phyloP scores from a whole-genome alignment of 2,329 filamentous ascomycete species.

The Chalara sp. region DNA sequence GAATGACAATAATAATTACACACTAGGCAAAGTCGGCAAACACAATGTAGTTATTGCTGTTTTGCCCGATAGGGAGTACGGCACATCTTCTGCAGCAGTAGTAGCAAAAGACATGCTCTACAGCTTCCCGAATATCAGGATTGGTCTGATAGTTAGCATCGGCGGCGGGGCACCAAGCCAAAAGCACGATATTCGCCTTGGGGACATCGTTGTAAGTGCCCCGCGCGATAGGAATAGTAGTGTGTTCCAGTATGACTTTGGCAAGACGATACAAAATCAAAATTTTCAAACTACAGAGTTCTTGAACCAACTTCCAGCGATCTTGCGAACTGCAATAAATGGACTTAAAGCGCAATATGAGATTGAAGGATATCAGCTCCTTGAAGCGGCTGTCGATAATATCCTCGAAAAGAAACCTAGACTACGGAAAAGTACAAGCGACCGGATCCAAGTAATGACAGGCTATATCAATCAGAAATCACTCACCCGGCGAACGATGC shows the following conservation, averaged over 20 bases:
- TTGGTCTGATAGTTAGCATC: slow-evolving; percentile 14
- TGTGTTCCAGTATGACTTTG: slow-evolving; percentile 10
- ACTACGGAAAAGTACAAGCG: not conserved
- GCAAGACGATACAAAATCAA: slow-evolving; percentile 5
- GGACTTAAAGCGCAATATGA: slow-evolving; percentile 6
- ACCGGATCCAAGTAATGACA: not conserved
- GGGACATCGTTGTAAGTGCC: slow-evolving; percentile 18
- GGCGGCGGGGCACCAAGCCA: slow-evolving; percentile 10
- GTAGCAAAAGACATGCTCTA: slow-evolving; percentile 6
- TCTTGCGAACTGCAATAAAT: slow-evolving; percentile 7
- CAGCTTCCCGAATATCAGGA: slow-evolving; percentile 2
- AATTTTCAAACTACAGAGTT: slow-evolving; percentile 14
- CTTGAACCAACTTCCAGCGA: not conserved
- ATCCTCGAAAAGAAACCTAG: slow-evolving; percentile 1
- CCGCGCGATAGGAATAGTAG: slow-evolving; percentile 11
- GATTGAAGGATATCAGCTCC: slow-evolving; percentile 1
- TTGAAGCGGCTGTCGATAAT: slow-evolving; percentile 11
- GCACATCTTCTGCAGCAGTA: slow-evolving; percentile 13
- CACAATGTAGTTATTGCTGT: slow-evolving; percentile 17
- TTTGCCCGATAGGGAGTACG: slow-evolving; percentile 10
- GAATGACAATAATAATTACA: slow-evolving; percentile 6
- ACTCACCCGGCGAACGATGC: slow-evolving; percentile 7
- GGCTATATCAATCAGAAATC: slow-evolving; percentile 3
- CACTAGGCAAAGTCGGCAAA: slow-evolving; percentile 2
- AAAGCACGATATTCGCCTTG: slow-evolving; percentile 22